Percentiles rank a stretch among this genome's conserved stretches.
Conservation (phyloP, 208 protist genomes). For the Wallacemonas sp. region DNA sequence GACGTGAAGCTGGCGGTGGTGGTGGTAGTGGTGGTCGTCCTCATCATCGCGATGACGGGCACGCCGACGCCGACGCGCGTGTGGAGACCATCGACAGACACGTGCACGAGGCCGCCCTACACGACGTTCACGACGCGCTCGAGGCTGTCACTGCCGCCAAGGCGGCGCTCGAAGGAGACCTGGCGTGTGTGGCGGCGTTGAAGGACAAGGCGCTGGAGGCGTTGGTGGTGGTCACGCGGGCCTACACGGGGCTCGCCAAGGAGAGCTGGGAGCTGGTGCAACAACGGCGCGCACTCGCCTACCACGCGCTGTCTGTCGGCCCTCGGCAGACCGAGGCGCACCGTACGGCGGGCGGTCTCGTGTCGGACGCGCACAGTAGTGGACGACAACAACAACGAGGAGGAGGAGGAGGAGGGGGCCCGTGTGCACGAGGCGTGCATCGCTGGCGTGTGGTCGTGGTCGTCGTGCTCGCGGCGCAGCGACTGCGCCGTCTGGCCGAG, state of each 20-base stretch:
- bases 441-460: constrained; percentile 39
- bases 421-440: not conserved
- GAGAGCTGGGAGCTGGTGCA: constrained; percentile 47
- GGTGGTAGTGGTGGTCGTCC: no score
- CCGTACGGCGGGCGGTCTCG: no score
- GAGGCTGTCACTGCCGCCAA: constrained; percentile 33
- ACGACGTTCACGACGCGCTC: constrained; percentile 39
- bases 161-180: not conserved
- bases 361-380: no score
- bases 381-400: not conserved
- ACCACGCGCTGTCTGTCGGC: constrained; percentile 17
- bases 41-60: no score
- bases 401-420: not conserved
- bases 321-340: no score
- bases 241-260: constrained; percentile 37
- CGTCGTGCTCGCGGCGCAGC: constrained; percentile 36
- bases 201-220: constrained; percentile 19
- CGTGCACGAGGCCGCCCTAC: constrained; percentile 33
- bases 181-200: not conserved
- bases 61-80: no score
- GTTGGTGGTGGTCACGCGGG: constrained; percentile 35
- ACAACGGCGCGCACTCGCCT: constrained; percentile 43
- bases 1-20: not conserved
- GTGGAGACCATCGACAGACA: no score
- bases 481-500: constrained; percentile 20